Base-by-base conservation (phyloP, 352 stramenopile species). In the Phytophthora pistaciae region DNA sequence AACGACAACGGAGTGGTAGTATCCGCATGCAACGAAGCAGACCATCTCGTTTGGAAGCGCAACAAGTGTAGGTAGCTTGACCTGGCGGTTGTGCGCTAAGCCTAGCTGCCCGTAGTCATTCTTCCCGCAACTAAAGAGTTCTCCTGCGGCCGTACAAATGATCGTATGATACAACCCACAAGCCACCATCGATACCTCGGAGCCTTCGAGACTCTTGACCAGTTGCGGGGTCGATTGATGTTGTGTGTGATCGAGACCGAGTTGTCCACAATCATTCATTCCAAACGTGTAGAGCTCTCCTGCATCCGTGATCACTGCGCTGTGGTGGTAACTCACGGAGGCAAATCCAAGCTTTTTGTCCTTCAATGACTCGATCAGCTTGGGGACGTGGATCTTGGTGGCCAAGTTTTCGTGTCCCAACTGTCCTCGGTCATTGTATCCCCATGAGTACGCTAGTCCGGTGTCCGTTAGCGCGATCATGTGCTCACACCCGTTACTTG, bases 221-320 rank as follows among this genome's bases (percentile, higher is more conserved):
- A 87, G 69, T 60, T 95, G 88, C 1, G 90, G 89, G 1, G 79
- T 85, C 8, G 85, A 81, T 56, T 91, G 82, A 52, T 95, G 85
- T 38, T 93, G 85, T 11, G 87, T 96, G 59, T 94, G 84, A 64
- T 97, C 89, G 11, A 94, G 74, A 5, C 89, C 90, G 31, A 97
- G 78, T 46, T 97, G 90, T 5, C 90, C 90, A 62, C 89, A 97
- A 74, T 97, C 90, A 33, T 97, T 97, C 89, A 96, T 96, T 13
- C 90, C 91, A 66, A 96, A 97, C 8, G 90, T 93, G 71, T 93
- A 97, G 4, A 97, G 70, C 40, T 95, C 87, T 1, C 91, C 89
- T 8, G 64, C 72, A 18, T 94, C 85, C 0, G 88, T 91, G 56
- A 96, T 70, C 25, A 96, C 71, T 13, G 87, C 89, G 54, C 87